Evolutionary conservation across 768 basidiomycete species (phyloP).

Genomic region (Serendipita sp.): DNA sequence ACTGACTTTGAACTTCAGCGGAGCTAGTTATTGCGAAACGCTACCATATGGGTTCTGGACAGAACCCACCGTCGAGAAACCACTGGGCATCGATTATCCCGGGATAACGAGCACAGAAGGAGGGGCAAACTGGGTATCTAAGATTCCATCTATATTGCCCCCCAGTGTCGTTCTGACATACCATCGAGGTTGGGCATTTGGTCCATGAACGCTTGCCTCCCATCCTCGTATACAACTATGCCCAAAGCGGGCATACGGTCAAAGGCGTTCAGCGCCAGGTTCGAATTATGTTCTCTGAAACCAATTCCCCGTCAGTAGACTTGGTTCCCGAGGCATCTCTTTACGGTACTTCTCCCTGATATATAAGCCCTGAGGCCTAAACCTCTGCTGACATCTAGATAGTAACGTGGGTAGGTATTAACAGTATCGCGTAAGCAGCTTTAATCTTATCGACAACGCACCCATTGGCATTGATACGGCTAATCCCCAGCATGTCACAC

Average conservation of each 20-base stretch:
- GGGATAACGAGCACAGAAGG: slow-evolving; percentile 34
- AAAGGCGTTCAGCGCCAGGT: slow-evolving; percentile 29
- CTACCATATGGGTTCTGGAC: slow-evolving; percentile 24
- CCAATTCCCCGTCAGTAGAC: slow-evolving; percentile 21
- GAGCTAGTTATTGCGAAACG: slow-evolving; percentile 38
- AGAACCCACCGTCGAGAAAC: slow-evolving; percentile 26
- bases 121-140: slow-evolving; percentile 42
- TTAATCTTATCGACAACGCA: slow-evolving; percentile 12
- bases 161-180: too few relatives aligned
- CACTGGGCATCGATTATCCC: slow-evolving; percentile 36
- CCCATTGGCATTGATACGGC: too few relatives aligned
- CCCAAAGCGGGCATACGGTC: slow-evolving; percentile 35
- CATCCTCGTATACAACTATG: slow-evolving; percentile 43
- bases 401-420: slow-evolving; percentile 57
- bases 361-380: not conserved
- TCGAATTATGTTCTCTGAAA: slow-evolving; percentile 24
- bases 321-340: slow-evolving; percentile 33
- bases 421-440: slow-evolving; percentile 37
- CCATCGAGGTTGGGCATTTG: slow-evolving; percentile 15
- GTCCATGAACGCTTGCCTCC: slow-evolving; percentile 22
- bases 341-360: slow-evolving; percentile 24
- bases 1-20: slow-evolving; percentile 25
- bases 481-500: not conserved
- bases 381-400: not conserved
- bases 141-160: not conserved